Evolutionary conservation across 2,329 filamentous ascomycete genomes (phyloP).

Genomic region (Stemphylium vesicarium): DNA sequence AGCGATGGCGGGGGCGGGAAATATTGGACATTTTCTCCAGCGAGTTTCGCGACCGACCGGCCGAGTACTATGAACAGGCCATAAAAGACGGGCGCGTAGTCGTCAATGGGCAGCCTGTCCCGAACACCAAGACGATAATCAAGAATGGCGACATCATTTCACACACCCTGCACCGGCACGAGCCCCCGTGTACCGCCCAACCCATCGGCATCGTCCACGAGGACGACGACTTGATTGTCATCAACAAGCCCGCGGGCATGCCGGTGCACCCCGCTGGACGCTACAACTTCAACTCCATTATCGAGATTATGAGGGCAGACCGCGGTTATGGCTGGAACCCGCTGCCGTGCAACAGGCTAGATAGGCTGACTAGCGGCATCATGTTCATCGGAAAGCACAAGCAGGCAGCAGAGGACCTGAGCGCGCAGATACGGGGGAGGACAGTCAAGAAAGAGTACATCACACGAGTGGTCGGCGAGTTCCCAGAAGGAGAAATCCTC

Average conservation of each 20-base stretch:
- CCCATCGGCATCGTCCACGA: slow-evolving; percentile 86
- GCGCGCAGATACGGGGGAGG: slow-evolving; percentile 75
- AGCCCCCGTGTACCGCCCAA: slow-evolving; percentile 85
- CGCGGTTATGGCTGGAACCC: slow-evolving; percentile 64
- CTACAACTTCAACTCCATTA: slow-evolving; percentile 93
- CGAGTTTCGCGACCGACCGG: slow-evolving; percentile 88
- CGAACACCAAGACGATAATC: slow-evolving; percentile 70
- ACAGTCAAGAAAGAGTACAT: slow-evolving; percentile 96
- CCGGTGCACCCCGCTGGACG: slow-evolving; percentile 94
- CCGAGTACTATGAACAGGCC: slow-evolving; percentile 82
- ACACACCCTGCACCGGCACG: slow-evolving; percentile 93
- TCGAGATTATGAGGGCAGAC: slow-evolving; percentile 90
- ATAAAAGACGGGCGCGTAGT: slow-evolving; percentile 80
- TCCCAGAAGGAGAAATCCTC: slow-evolving; percentile 87
- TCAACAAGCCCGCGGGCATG: slow-evolving; percentile 94
- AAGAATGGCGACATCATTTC: slow-evolving; percentile 91
- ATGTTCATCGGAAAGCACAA: slow-evolving; percentile 96
- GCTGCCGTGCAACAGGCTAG: slow-evolving; percentile 86
- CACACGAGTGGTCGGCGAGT: slow-evolving; percentile 86
- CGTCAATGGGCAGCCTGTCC: slow-evolving; percentile 76
- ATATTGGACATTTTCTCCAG: slow-evolving; percentile 87
- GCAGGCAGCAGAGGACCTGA: slow-evolving; percentile 77
- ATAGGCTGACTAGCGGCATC: slow-evolving; percentile 90
- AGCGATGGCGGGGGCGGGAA: slow-evolving; percentile 84
- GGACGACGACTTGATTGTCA: slow-evolving; percentile 90